Percentiles rank a stretch among this genome's conserved stretches.
Conservation (phyloP, 495 filamentous ascomycete species). For the Endocarpon pusillum region DNA sequence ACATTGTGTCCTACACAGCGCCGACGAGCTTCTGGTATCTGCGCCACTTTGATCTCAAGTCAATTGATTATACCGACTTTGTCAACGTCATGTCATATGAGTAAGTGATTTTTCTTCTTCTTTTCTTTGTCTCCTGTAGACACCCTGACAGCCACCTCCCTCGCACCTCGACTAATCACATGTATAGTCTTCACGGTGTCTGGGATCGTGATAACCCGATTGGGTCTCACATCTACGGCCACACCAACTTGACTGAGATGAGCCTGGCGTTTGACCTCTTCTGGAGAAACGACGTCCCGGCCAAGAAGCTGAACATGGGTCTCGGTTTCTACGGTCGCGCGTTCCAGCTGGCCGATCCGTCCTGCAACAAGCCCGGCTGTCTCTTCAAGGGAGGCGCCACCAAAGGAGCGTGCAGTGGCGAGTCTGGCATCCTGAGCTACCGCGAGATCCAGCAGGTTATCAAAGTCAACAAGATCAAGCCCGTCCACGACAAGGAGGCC, state of each 20-base stretch:
- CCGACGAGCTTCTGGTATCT: conserved; percentile 25
- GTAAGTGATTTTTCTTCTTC: too few relatives aligned
- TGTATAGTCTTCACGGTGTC: conserved; percentile 21
- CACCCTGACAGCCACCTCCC: too few relatives aligned
- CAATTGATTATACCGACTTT: conserved; percentile 28
- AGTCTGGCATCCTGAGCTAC: conserved; percentile 8
- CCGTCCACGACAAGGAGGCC: conserved; percentile 4
- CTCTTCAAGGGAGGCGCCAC: conserved; percentile 9
- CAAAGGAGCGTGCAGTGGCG: conserved; percentile 20
- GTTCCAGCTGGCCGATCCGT: conserved; percentile 20
- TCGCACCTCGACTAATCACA: too few relatives aligned
- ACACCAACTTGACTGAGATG: conserved; percentile 28
- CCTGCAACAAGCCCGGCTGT: conserved; percentile 19
- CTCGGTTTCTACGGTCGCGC: conserved; percentile 25
- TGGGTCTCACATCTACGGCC: conserved; percentile 10
- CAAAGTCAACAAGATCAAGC: neutral
- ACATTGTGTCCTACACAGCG: conserved; percentile 24
- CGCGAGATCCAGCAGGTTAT: conserved; percentile 13
- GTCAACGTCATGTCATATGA: conserved; percentile 36
- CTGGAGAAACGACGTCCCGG: conserved; percentile 21
- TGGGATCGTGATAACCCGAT: conserved; percentile 16
- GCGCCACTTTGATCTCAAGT: conserved; percentile 22
- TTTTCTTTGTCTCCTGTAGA: too few relatives aligned
- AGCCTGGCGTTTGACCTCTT: conserved; percentile 16
- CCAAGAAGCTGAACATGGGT: conserved; percentile 22